These are phyloP conservation scores for Elymus sibiricus DNA, from an alignment of 176 grass and related monocot genomes.

Conservation along the genomic window DNA sequence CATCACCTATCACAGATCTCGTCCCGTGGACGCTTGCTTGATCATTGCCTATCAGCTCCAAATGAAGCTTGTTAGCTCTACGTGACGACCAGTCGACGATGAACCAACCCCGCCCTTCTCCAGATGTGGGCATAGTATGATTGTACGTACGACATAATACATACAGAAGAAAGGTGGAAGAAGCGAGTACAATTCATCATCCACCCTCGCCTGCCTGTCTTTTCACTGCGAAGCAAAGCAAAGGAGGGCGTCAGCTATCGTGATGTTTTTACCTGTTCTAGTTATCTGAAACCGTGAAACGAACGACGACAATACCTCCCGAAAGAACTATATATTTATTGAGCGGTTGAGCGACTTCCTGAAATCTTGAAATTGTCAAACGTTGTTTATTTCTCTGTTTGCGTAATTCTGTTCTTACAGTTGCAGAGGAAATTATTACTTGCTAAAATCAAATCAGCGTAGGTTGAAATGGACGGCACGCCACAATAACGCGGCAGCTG, in stretches of 20 bases:
- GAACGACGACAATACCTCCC: background rate
- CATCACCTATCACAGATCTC: background rate
- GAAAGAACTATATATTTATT: background rate
- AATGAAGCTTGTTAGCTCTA: no score
- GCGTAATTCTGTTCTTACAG: conserved; percentile 14
- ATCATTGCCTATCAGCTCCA: background rate
- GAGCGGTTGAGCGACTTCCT: background rate
- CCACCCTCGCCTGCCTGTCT: no score
- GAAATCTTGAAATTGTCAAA: background rate
- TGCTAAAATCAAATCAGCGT: background rate
- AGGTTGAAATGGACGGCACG: conserved; percentile 27
- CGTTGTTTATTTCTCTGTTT: background rate
- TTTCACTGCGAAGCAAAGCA: background rate
- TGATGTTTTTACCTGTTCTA: background rate
- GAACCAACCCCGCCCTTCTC: background rate
- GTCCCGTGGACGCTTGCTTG: background rate
- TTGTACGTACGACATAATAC: background rate
- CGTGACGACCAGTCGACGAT: background rate
- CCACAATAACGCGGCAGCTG: background rate
- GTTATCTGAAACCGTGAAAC: background rate
- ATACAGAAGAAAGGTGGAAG: background rate
- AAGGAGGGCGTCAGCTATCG: background rate
- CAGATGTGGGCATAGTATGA: background rate
- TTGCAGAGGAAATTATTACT: background rate
- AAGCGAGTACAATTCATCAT: background rate